Percentiles rank a stretch among this genome's conserved stretches.
Conservation (phyloP, 1,139 yeast genomes). For the Suhomyces choctaworum region DNA sequence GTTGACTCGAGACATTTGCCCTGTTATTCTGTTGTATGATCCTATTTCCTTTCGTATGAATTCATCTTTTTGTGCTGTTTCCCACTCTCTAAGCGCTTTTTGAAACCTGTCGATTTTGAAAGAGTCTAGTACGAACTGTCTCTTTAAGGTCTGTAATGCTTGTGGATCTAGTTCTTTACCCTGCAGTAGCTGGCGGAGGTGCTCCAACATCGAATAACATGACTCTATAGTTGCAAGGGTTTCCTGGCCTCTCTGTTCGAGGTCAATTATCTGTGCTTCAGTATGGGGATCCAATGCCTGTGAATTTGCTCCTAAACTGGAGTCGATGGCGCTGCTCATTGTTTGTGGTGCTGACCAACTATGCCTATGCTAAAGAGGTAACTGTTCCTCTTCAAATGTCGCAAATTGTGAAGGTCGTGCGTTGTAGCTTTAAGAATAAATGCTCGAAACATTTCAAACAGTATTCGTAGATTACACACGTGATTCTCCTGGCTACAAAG, state of each 20-base stretch:
- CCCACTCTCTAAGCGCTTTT: slow-evolving; percentile 35
- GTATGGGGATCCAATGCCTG: neutral
- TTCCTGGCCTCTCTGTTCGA: slow-evolving; percentile 6
- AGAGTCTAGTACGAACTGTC: slow-evolving; percentile 35
- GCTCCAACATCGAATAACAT: slow-evolving; percentile 11
- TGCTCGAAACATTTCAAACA: too few relatives aligned
- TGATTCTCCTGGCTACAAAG: too few relatives aligned
- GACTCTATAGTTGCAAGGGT: slow-evolving; percentile 11
- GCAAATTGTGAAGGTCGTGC: too few relatives aligned
- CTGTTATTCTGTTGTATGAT: slow-evolving; percentile 33
- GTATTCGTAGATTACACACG: too few relatives aligned
- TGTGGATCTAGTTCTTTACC: slow-evolving; percentile 1
- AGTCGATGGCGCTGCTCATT: slow-evolving; percentile 1
- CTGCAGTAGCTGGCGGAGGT: slow-evolving; percentile 6
- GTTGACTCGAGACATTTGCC: slow-evolving; percentile 32
- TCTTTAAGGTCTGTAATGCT: slow-evolving; percentile 16
- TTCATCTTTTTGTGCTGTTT: slow-evolving; percentile 18
- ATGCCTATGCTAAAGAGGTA: too few relatives aligned
- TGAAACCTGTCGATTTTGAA: slow-evolving; percentile 35
- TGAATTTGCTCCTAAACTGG: neutral
- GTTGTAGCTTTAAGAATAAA: too few relatives aligned
- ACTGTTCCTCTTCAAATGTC: neutral
- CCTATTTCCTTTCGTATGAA: slow-evolving; percentile 28
- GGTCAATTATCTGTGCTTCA: slow-evolving; percentile 2
- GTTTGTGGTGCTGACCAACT: neutral